Evolutionary conservation across 2,329 filamentous ascomycete species (phyloP), one percentile per base, ranked within the genome.

Genomic region (Shiraia bambusicola): DNA sequence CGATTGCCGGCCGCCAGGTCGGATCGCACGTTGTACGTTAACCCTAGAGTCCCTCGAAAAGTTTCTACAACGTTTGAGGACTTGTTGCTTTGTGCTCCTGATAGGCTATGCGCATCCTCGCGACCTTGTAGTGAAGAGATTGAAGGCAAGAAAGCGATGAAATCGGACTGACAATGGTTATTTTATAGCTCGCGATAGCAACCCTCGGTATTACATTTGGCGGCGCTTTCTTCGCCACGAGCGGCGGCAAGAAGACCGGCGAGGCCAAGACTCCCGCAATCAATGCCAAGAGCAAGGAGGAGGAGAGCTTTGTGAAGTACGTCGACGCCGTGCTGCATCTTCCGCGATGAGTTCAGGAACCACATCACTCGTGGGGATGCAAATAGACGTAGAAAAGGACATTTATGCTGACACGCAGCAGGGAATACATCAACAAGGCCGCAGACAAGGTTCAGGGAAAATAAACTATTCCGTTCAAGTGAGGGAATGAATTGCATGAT

Each of bases 291-390:
- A 83, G 78, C 72, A 82, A 82, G 70, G 81, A 84, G 56, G 82
- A 85, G 72, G 82, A 84, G 72, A 76, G 77, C 61, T 85, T 84
- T 69, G 81, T 85, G 63, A 78, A 83, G 82, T 85, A 78, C 50
- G 78, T 36, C 10, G 32, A 35, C 17, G 26, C 25, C 11, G 19
- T 39, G 31, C n/a, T 31, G 13, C 37, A 22, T 22, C 24, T 39
- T 12, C 37, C 37, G 14, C 28, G 37, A 28, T 39, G 27, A 31
- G 11, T 4, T 11, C 2, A 8, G 17, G 3, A 10, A 12, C 11
- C 7, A 13, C 19, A 14, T 13, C 7, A 14, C 11, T 17, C 12
- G 7, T 26, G 22, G 10, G n/a, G 13, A 13, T n/a, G 19, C 19
- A 15, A 13, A 34, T 26, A 11, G 26, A n/a, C 17, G 14, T 26